Percentiles rank a stretch among this genome's conserved stretches.
Evolutionary conservation across 345 rosid genomes (phyloP).

Genomic region (Nephelium lappaceum): DNA sequence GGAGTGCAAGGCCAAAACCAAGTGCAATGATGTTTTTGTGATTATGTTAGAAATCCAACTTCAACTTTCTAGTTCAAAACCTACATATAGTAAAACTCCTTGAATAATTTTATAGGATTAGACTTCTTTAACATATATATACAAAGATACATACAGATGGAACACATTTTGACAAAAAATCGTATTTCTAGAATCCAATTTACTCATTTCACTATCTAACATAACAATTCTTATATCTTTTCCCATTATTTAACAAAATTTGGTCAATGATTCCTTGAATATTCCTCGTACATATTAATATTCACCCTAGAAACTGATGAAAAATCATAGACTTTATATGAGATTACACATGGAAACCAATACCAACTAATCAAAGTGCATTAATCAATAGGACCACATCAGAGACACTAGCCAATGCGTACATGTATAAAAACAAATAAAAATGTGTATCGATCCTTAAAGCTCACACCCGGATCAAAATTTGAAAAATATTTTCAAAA

Average conservation of each 20-base stretch:
- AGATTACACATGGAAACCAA: background rate
- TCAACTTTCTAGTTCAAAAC: too few relatives aligned
- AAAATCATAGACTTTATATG: background rate
- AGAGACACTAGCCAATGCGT: background rate
- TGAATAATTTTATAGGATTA: too few relatives aligned
- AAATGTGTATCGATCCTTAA: background rate
- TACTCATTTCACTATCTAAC: too few relatives aligned
- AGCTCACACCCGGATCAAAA: background rate
- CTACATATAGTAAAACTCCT: too few relatives aligned
- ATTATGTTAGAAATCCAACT: too few relatives aligned
- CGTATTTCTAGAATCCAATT: too few relatives aligned
- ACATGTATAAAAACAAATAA: background rate
- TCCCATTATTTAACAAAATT: too few relatives aligned
- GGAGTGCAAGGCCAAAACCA: too few relatives aligned
- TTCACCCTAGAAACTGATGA: background rate
- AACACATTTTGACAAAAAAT: background rate
- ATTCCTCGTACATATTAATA: background rate
- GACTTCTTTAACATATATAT: background rate
- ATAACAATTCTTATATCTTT: too few relatives aligned
- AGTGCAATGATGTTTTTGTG: too few relatives aligned
- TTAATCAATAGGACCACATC: background rate
- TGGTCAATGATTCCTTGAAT: constrained; percentile 8
- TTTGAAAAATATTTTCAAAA: background rate
- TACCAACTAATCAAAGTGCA: background rate
- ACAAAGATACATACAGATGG: too few relatives aligned